Conservation (phyloP, 2,329 filamentous ascomycete species). For the Colletotrichum costaricense region DNA sequence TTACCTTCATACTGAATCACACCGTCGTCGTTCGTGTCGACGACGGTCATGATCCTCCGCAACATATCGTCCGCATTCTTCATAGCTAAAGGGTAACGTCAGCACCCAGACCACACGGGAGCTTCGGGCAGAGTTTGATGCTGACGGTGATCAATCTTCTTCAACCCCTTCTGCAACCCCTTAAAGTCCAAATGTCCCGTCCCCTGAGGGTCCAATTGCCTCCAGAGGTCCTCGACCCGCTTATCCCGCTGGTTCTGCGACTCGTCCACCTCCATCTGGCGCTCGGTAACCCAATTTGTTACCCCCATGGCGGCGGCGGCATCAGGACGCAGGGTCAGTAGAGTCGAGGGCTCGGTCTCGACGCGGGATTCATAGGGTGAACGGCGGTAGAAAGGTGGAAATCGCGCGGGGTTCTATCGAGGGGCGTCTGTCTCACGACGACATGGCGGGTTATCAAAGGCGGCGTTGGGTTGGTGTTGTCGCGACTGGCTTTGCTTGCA, state of each 20-base stretch:
- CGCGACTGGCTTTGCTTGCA: constrained; percentile 31
- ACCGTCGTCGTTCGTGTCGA: constrained; percentile 89
- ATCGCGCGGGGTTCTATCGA: constrained; percentile 3
- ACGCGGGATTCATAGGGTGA: constrained; percentile 36
- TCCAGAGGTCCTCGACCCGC: constrained; percentile 87
- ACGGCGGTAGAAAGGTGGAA: background rate
- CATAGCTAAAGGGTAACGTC: constrained; percentile 60
- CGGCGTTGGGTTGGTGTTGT: constrained; percentile 14
- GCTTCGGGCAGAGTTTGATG: constrained; percentile 19
- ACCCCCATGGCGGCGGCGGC: constrained; percentile 51
- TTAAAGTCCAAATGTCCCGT: constrained; percentile 86
- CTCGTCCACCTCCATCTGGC: constrained; percentile 77
- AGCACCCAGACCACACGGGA: constrained; percentile 13
- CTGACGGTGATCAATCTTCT: constrained; percentile 91
- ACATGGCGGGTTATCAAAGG: constrained; percentile 23
- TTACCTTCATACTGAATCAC: constrained; percentile 91
- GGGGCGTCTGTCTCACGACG: constrained; percentile 13
- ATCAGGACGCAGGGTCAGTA: constrained; percentile 36
- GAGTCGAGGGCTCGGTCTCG: constrained; percentile 45
- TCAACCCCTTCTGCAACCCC: constrained; percentile 85
- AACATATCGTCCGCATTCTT: constrained; percentile 94
- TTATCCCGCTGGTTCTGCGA: constrained; percentile 82
- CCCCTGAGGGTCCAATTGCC: constrained; percentile 79
- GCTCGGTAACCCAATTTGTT: constrained; percentile 62
- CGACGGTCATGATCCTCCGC: constrained; percentile 80